A percentile compares a stretch with the other conserved stretches of the same genome.
phyloP scores from a whole-genome alignment of 495 filamentous ascomycete genomes.

The Barbatosphaeria neglecta region DNA sequence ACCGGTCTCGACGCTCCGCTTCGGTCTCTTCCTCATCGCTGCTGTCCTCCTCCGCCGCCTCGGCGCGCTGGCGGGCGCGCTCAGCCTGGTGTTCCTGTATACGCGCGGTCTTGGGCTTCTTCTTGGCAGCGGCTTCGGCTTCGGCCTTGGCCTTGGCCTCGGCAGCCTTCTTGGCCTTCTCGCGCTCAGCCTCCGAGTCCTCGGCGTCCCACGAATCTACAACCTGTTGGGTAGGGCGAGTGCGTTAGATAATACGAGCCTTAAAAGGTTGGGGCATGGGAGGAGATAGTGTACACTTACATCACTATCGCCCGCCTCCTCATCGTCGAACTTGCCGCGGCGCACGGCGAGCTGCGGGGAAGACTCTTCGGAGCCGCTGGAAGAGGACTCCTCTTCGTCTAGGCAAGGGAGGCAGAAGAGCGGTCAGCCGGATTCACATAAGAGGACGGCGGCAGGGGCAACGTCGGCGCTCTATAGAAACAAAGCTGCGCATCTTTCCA shows the following conservation, averaged over 20 bases:
- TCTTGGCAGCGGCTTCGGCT: constrained; percentile 80
- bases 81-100: constrained; percentile 62
- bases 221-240: constrained; percentile 41
- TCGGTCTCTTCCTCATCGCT: constrained; percentile 61
- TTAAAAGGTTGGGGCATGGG: not conserved
- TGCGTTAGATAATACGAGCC: constrained; percentile 6
- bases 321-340: constrained; percentile 74
- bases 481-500: no score
- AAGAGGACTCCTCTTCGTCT: constrained; percentile 59
- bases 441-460: constrained; percentile 3
- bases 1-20: constrained; percentile 54
- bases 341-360: constrained; percentile 44
- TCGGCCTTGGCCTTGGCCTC: constrained; percentile 83
- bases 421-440: constrained; percentile 19
- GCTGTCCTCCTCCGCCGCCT: constrained; percentile 43
- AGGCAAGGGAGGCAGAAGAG: constrained; percentile 9
- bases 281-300: constrained; percentile 40
- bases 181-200: constrained; percentile 91
- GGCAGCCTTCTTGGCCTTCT: constrained; percentile 79
- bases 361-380: constrained; percentile 46
- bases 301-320: constrained; percentile 76
- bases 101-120: constrained; percentile 82
- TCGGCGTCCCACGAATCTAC: constrained; percentile 97
- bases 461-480: not conserved
- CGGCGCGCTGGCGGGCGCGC: constrained; percentile 35